These are phyloP conservation scores for Cladosporium sphaerospermum DNA, from an alignment of 2,329 filamentous ascomycete species.

Conservation along the genomic window DNA sequence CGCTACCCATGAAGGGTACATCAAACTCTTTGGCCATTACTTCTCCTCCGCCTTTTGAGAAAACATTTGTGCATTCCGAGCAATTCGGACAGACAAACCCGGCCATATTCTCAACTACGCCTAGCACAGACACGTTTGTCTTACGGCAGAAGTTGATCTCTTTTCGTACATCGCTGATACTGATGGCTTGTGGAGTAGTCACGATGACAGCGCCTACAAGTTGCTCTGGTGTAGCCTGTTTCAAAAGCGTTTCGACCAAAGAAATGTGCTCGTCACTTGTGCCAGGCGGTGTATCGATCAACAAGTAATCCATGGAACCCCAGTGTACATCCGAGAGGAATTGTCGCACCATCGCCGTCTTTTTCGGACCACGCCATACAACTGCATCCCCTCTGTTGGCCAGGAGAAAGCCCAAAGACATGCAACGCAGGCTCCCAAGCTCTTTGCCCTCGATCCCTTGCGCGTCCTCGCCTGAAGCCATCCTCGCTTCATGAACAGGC, in stretches of 20 bases:
- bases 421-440: conserved; percentile 67
- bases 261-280: conserved; percentile 97
- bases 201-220: conserved; percentile 87
- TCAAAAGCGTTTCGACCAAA: conserved; percentile 63
- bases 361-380: conserved; percentile 96
- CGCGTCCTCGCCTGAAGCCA: conserved; percentile 13
- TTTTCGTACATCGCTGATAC: conserved; percentile 88
- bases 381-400: conserved; percentile 80
- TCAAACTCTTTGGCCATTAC: conserved; percentile 82
- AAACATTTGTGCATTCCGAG: conserved; percentile 84
- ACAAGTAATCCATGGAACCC: conserved; percentile 79
- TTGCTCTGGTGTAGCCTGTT: conserved; percentile 49
- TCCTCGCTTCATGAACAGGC: conserved; percentile 61
- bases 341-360: conserved; percentile 97
- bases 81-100: conserved; percentile 76
- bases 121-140: conserved; percentile 70
- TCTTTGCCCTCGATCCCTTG: conserved; percentile 15
- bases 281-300: conserved; percentile 93
- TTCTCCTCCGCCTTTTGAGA: conserved; percentile 82
- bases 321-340: conserved; percentile 89
- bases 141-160: conserved; percentile 91
- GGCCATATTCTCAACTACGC: conserved; percentile 96
- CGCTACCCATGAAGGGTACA: conserved; percentile 75
- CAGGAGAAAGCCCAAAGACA: conserved; percentile 90
- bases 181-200: conserved; percentile 90